Evolutionary conservation across 768 basidiomycete species (phyloP).

Genomic region (Mycena vulgaris): DNA sequence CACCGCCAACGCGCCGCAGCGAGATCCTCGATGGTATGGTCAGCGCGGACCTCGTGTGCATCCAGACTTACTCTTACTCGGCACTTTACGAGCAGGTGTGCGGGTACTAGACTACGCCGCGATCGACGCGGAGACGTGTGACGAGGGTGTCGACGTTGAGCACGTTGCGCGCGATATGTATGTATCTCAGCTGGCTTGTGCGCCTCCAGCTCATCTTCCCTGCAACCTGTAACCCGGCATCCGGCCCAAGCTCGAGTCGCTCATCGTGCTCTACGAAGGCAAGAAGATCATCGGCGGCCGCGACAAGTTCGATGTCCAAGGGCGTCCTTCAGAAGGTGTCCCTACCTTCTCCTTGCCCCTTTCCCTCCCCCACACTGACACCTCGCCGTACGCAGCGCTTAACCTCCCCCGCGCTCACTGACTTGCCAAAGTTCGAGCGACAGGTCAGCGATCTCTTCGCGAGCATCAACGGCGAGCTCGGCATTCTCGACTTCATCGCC

Average conservation of each 20-base stretch:
- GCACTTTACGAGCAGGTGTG: no score
- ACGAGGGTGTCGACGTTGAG: constrained; percentile 95
- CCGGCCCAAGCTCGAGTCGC: constrained; percentile 88
- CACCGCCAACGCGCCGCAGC: no score
- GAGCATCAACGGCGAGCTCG: constrained; percentile 96
- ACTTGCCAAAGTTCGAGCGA: constrained; percentile 93
- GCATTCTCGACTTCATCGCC: constrained; percentile 94
- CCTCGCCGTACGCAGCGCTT: no score
- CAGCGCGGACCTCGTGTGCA: no score
- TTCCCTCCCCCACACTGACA: no score
- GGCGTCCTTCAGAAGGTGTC: constrained; percentile 94
- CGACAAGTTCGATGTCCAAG: constrained; percentile 98
- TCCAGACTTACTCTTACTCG: no score
- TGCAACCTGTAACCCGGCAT: constrained; percentile 83
- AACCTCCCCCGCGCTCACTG: constrained; percentile 93
- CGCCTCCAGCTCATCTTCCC: no score
- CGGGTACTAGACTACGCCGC: no score
- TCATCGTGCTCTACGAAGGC: constrained; percentile 88
- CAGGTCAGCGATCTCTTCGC: constrained; percentile 95
- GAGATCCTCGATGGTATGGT: no score
- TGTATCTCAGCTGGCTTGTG: constrained; percentile 42
- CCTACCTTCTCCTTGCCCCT: background rate
- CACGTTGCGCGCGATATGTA: constrained; percentile 87
- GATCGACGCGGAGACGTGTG: no score
- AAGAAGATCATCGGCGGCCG: constrained; percentile 99